These are phyloP conservation scores for Suhomyces kunorum DNA, from an alignment of 1,139 yeast species.

Conservation along the genomic window DNA sequence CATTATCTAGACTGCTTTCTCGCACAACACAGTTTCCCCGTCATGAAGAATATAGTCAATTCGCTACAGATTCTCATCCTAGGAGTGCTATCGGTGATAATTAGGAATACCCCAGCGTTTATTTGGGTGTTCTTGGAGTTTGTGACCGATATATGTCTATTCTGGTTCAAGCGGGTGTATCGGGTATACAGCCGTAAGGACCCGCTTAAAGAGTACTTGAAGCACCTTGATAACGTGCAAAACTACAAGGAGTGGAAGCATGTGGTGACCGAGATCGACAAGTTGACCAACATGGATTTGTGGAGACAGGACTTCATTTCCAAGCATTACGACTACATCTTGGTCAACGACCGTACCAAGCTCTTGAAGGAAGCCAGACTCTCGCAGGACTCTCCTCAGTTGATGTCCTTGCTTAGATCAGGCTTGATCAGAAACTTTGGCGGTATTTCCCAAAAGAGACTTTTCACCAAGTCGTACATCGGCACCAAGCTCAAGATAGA, in stretches of 20 bases:
- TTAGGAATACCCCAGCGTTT: slow-evolving; percentile 58
- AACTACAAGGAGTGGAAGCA: slow-evolving; percentile 63
- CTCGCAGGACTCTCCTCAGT: slow-evolving; percentile 54
- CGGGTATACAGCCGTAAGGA: slow-evolving; percentile 41
- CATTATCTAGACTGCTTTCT: too few species aligned
- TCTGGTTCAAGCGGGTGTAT: slow-evolving; percentile 54
- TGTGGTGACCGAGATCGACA: slow-evolving; percentile 61
- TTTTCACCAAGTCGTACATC: slow-evolving; percentile 78
- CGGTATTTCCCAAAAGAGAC: slow-evolving; percentile 76
- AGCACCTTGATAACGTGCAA: slow-evolving; percentile 42
- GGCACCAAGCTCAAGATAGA: slow-evolving; percentile 90
- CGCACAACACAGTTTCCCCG: neutral
- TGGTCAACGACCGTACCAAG: slow-evolving; percentile 74
- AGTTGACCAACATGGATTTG: slow-evolving; percentile 65
- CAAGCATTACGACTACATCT: slow-evolving; percentile 77
- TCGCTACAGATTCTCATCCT: slow-evolving; percentile 1
- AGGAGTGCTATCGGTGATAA: slow-evolving; percentile 6
- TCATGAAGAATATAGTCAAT: neutral
- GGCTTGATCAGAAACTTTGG: slow-evolving; percentile 90
- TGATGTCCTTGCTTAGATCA: slow-evolving; percentile 74
- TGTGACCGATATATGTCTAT: slow-evolving; percentile 55
- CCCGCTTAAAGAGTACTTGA: slow-evolving; percentile 42
- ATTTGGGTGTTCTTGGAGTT: slow-evolving; percentile 66
- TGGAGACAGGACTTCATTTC: slow-evolving; percentile 90
- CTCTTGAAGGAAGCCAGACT: slow-evolving; percentile 63